Evolutionary conservation across 73 alveolate genomes (phyloP), one percentile per base, ranked within the genome.

Genomic region (Paramecium primaurelia): DNA sequence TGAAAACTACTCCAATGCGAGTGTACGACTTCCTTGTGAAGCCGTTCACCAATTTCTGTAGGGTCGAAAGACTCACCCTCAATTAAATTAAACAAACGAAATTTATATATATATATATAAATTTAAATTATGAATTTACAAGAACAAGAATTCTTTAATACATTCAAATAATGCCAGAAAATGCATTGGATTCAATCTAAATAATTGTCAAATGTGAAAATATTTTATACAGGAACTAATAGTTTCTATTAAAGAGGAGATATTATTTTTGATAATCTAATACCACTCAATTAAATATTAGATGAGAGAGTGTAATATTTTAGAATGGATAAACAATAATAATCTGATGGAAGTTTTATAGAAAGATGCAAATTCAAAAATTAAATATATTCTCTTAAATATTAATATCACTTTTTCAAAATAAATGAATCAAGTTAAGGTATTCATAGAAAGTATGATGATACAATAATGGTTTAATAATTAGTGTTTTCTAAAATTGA

Each of bases 31-130:
- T 44, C 91, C 71, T 80, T 47, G 91, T 45, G 91, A 37, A 73
- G 22, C 37, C 59, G 91, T 34, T 14, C 91, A 80, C 91, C 91
- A 80, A 80, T 80, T 80, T 80, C 91, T 80, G 91, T 25, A 80
- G 91, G 77, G 91, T 80, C 91, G 71, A 80, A 80, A 80, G 91
- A 80, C 91, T 47, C 91, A 80, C 40, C 71, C 91, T 12, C 91
- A 6, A 14, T 45, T 7, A 26, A 45, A 80, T 20, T 80, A 44
- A 45, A 25, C 91, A 80, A 80, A 80, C 77, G 91, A 80, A 80
- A 80, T 44, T 44, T 37, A 37, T 37, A 54, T 54, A 54, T 54
- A 54, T 71, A 73, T 73, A 34, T 64, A 32, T n/a, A n/a, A n/a
- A n/a, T 64, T 49, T 49, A 49, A 49, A 49, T 49, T 49, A 49